Conservation (phyloP, 495 filamentous ascomycete species). For the Hyaloscypha bicolor region DNA sequence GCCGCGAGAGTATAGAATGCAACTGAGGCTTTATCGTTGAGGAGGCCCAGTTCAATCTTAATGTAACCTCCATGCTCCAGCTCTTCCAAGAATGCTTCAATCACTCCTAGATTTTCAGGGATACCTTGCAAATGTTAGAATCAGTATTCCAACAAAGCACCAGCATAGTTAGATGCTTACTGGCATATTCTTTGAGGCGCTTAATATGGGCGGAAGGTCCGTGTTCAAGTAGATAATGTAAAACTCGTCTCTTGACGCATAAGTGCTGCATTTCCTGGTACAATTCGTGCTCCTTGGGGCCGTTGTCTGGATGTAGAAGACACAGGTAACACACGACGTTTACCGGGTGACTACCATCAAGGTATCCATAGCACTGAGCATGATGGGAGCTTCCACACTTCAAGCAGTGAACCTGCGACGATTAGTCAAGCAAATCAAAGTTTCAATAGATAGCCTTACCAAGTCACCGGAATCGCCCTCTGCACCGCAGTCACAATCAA, state of each 20-base stretch:
- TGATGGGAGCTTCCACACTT: conserved; percentile 9
- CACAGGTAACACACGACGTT: conserved; percentile 12
- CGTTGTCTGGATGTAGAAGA: conserved; percentile 3
- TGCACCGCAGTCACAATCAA: conserved; percentile 23
- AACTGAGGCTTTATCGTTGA: neutral
- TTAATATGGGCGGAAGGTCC: neutral
- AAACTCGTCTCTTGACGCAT: conserved; percentile 20
- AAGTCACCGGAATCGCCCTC: neutral
- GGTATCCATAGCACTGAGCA: conserved; percentile 18
- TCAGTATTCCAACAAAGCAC: neutral
- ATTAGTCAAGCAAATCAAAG: neutral
- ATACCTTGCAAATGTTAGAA: neutral
- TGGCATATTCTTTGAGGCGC: neutral
- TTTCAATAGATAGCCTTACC: conserved; percentile 2
- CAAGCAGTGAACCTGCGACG: conserved; percentile 10
- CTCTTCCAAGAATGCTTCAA: neutral
- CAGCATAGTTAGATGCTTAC: neutral
- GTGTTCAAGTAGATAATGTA: conserved; percentile 13
- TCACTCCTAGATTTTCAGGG: neutral
- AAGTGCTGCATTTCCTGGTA: conserved; percentile 3
- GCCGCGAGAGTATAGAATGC: neutral
- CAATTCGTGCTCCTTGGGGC: neutral
- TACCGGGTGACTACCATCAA: neutral
- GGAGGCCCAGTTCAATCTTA: neutral
- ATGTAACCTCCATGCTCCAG: neutral